Conservation (phyloP, 2,329 filamentous ascomycete species). For the Xylariaceae sp. region DNA sequence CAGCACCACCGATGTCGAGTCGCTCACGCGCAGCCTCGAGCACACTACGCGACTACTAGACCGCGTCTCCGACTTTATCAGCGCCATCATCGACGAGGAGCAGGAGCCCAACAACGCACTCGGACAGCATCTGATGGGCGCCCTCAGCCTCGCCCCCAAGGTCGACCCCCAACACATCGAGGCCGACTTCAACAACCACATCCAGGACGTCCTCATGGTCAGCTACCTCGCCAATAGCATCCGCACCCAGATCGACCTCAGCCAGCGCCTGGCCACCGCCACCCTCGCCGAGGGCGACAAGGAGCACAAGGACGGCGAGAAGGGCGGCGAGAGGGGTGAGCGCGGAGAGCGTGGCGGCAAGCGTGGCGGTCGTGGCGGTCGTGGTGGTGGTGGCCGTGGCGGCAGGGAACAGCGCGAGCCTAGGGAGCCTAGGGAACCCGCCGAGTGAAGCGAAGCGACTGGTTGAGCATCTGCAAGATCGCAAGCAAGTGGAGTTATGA, state of each 20-base stretch:
- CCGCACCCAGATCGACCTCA: constrained; percentile 97
- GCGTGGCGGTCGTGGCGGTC: constrained; percentile 48
- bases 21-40: constrained; percentile 78
- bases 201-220: constrained; percentile 97
- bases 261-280: constrained; percentile 86
- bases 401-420: constrained; percentile 47
- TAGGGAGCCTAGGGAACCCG: constrained; percentile 30
- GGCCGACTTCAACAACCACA: constrained; percentile 99
- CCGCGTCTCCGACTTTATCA: constrained; percentile 86
- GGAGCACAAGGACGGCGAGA: constrained; percentile 45
- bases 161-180: constrained; percentile 88
- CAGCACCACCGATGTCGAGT: constrained; percentile 84
- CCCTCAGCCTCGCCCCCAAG: constrained; percentile 89
- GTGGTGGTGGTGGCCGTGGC: constrained; percentile 46
- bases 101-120: constrained; percentile 83
- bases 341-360: constrained; percentile 47
- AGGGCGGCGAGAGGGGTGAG: constrained; percentile 42
- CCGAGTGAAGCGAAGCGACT: constrained; percentile 15
- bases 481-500: too few species aligned
- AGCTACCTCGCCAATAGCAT: constrained; percentile 98
- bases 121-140: constrained; percentile 92
- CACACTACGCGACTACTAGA: constrained; percentile 87
- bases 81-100: constrained; percentile 91
- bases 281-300: constrained; percentile 52
- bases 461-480: too few species aligned